Conservation (phyloP, 176 grass and related monocot genomes). For the Triticum monococcum region DNA sequence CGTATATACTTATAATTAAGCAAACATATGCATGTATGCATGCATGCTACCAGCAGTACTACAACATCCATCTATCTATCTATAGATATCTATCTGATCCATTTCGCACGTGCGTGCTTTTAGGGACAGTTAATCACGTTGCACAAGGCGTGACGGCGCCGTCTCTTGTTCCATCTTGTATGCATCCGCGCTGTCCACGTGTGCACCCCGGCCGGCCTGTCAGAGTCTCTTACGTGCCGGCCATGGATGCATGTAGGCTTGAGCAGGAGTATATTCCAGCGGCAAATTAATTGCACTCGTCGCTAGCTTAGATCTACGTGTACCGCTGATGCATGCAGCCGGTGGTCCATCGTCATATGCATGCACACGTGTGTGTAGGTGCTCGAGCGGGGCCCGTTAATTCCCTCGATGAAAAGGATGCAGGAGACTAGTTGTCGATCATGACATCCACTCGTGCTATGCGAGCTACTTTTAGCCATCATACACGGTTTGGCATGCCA, state of each 20-base stretch:
- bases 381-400: neutral
- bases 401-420: neutral
- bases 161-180: neutral
- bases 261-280: neutral
- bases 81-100: neutral
- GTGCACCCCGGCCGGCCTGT: neutral
- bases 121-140: neutral
- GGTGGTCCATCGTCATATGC: neutral
- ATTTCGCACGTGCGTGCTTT: neutral
- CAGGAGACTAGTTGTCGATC: neutral
- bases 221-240: neutral
- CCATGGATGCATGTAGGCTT: neutral
- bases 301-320: too few relatives aligned
- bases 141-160: neutral
- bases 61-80: too few relatives aligned
- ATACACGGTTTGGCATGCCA: neutral
- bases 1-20: too few relatives aligned
- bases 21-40: too few relatives aligned
- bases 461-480: neutral
- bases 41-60: too few relatives aligned
- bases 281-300: too few relatives aligned
- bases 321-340: too few relatives aligned
- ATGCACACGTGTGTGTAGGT: neutral
- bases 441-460: neutral
- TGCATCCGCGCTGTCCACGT: neutral